Evolutionary conservation across 2,329 filamentous ascomycete genomes (phyloP), one percentile per base, ranked within the genome.

Genomic region (Alternaria gaisen): DNA sequence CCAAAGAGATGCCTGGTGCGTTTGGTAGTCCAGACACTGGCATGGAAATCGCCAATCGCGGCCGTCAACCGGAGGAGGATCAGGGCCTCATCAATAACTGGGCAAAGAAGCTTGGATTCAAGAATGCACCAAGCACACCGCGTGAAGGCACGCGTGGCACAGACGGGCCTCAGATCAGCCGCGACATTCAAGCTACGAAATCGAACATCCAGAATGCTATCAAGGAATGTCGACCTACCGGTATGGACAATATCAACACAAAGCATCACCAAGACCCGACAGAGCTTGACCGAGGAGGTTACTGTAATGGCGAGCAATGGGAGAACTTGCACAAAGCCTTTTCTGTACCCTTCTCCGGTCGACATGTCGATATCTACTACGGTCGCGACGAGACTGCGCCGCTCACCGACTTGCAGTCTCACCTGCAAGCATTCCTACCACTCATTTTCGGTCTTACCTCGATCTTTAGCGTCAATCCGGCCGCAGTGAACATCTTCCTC

Each of bases 401-500:
- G 1, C 72, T 72, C 10, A 59, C 68, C 1, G 74, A 75, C 10
- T 54, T 79, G 16, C 69, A 75, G 16, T 38, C 56, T 3, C 69
- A 70, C 5, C 65, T 79, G 1, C 52, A 61, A 9, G 56, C 62
- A n/a, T 79, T 79, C 59, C 63, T 78, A 0, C 76, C 75, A 0
- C 63, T 77, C 40, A 73, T 79, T 20, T 75, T 78, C 43, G 68
- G 72, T 2, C 65, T 79, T 24, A 74, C 75, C 1, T 67, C 69
- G 2, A 71, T 78, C 30, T 98, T 97, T 77, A 85, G 87, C 2
- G 84, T 98, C 24, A 83, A 87, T 1, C 83, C 86, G 0, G 83
- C 86, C 32, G 88, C 88, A 3, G 78, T 98, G 58, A 94, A 96
- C 75, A 91, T 98, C 52, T 98, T 94, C 81, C 93, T 93, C 71